A percentile compares a stretch with the other conserved stretches of the same genome.
Conservation (phyloP, 208 protist genomes). For the Leishmania braziliensis region DNA sequence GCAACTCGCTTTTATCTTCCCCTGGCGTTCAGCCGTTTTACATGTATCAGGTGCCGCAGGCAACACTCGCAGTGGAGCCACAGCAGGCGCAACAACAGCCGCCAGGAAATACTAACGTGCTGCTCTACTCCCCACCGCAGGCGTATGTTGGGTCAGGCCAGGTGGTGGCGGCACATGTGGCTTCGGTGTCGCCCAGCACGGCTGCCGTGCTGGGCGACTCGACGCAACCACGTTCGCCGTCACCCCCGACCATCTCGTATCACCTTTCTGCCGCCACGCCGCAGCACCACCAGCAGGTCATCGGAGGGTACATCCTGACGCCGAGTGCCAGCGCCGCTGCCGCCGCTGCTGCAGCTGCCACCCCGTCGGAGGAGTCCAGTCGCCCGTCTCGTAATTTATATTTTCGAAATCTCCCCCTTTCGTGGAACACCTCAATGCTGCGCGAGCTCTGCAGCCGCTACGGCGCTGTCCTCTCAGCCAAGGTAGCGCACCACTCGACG, state of each 20-base stretch:
- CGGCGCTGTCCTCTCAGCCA: constrained; percentile 59
- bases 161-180: background rate
- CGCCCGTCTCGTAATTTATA: constrained; percentile 53
- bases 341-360: background rate
- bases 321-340: background rate
- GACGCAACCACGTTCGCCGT: background rate
- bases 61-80: background rate
- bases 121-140: constrained; percentile 23
- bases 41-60: constrained; percentile 13
- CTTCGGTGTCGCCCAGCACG: background rate
- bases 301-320: constrained; percentile 15
- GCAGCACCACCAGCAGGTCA: constrained; percentile 3
- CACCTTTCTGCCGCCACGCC: constrained; percentile 3
- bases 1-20: constrained; percentile 20
- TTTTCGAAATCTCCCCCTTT: constrained; percentile 56
- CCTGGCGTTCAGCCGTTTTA: constrained; percentile 7
- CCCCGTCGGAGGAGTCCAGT: constrained; percentile 9
- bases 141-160: constrained; percentile 5
- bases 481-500: constrained; percentile 51
- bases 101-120: background rate
- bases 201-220: background rate
- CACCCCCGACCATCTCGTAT: background rate
- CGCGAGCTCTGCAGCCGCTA: constrained; percentile 53
- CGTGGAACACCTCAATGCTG: constrained; percentile 72
- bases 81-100: constrained; percentile 7